Base-by-base conservation (phyloP, 192 early-diverging fungal species). In the Dissophora globulifera region DNA sequence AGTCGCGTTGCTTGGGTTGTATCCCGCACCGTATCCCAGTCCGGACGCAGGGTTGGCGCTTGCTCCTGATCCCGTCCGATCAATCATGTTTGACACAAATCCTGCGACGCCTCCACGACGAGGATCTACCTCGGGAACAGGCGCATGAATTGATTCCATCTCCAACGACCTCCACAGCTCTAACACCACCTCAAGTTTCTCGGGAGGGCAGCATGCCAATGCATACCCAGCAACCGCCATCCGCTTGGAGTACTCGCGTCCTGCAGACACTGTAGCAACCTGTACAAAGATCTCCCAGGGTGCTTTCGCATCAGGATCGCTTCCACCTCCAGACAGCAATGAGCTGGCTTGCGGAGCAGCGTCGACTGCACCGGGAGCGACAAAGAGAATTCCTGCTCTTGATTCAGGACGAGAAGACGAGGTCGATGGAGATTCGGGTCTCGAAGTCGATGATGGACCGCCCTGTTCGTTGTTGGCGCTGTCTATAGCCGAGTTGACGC, bases 141-240 rank as follows among this genome's bases (percentile, higher is more conserved):
- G 72, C 7, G 72, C 62, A 61, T 62, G 64, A 1, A 67, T 45
- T 2, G 72, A 76, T 27, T 76, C 72, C 63, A 67, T 76, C 52
- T 76, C 72, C 16, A 76, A 49, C 7, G 63, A 67, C 32, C 63
- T 45, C 72, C 72, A 76, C 29, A 76, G n/a, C 31, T 76, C 72
- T 30, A 76, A 43, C 10, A 76, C 64, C 6, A 43, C 57, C 52
- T 76, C 63, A 23, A 57, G 41, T 41, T 67, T 76, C 0, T 88
- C 83, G 0, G 68, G 60, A 9, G 88, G 84, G 61, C 89, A 86
- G 12, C 83, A 57, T 3, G 80, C 61, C 48, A 91, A 60, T 2
- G 89, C 86, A 60, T 82, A 84, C 11, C 80, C 88, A 26, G 86
- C 56, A 6, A 84, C 63, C n/a, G 79, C 78, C 65, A 88, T 54